These are phyloP conservation scores for Barnettozyma californica DNA, from an alignment of 805 yeast species.

Conservation along the genomic window DNA sequence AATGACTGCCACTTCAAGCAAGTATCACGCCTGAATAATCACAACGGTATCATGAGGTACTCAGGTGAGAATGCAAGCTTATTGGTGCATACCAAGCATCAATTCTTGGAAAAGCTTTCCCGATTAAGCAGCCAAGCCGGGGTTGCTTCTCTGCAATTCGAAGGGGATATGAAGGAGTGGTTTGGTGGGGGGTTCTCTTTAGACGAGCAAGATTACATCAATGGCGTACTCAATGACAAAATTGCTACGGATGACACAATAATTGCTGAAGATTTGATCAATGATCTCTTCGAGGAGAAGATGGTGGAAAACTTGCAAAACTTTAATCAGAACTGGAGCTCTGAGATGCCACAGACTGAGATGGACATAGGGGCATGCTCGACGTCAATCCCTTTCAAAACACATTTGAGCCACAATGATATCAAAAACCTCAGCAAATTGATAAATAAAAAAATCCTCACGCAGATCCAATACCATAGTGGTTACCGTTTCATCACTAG, in stretches of 20 bases:
- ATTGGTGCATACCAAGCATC: not conserved
- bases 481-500: slow-evolving; percentile 1
- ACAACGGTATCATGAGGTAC: not conserved
- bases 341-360: not conserved
- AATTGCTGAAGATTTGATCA: not conserved
- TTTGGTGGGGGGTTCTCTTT: not conserved
- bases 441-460: not conserved
- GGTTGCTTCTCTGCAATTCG: not conserved
- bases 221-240: not conserved
- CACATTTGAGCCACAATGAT: not conserved
- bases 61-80: not conserved
- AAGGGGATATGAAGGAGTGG: slow-evolving; percentile 2
- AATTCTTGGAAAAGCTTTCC: not conserved
- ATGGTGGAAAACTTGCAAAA: not conserved
- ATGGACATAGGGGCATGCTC: not conserved
- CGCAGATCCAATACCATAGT: not conserved
- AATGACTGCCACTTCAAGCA: not conserved
- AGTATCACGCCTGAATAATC: not conserved
- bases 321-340: not conserved
- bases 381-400: not conserved
- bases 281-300: not conserved
- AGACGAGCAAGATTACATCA: not conserved
- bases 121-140: not conserved
- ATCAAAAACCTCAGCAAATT: not conserved
- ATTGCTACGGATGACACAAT: not conserved